Conservation (phyloP, 371 early-diverging fungal genomes). For the Mortierella sp. region DNA sequence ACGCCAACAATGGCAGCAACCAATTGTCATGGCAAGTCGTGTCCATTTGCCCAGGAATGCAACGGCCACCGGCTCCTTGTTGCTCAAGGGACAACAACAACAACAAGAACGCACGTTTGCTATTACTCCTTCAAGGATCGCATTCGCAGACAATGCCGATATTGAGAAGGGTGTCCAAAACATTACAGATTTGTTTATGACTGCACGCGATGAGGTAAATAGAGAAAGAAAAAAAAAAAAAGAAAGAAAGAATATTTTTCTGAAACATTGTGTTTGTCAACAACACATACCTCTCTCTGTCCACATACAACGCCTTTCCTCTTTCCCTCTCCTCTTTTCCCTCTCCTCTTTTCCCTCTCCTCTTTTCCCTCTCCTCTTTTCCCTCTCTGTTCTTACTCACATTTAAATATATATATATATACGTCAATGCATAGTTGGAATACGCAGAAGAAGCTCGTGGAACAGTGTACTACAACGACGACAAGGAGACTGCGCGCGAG, state of each 20-base stretch:
- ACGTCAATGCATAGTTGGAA: conserved; percentile 25
- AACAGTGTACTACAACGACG: conserved; percentile 55
- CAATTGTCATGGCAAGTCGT: background rate
- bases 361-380: too few relatives aligned
- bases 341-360: too few relatives aligned
- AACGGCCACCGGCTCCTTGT: background rate
- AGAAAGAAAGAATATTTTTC: background rate
- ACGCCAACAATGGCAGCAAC: background rate
- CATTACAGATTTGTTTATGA: conserved; percentile 48
- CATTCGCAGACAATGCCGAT: conserved; percentile 15
- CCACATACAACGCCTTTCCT: too few relatives aligned
- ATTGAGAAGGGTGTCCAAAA: conserved; percentile 47
- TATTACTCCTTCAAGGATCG: conserved; percentile 20
- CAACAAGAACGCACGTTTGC: conserved; percentile 12
- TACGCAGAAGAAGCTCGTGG: conserved; percentile 54
- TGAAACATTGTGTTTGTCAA: background rate
- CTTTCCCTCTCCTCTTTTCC: too few relatives aligned
- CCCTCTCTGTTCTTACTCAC: background rate
- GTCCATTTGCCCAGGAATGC: background rate
- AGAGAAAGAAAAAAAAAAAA: too few relatives aligned
- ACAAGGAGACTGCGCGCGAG: conserved; percentile 41
- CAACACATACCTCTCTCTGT: too few relatives aligned
- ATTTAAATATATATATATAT: background rate
- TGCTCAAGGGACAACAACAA: too few relatives aligned
- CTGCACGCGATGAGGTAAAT: conserved; percentile 51